Evolutionary conservation across 495 filamentous ascomycete genomes (phyloP).

Genomic region (Penicillium coprophilum): DNA sequence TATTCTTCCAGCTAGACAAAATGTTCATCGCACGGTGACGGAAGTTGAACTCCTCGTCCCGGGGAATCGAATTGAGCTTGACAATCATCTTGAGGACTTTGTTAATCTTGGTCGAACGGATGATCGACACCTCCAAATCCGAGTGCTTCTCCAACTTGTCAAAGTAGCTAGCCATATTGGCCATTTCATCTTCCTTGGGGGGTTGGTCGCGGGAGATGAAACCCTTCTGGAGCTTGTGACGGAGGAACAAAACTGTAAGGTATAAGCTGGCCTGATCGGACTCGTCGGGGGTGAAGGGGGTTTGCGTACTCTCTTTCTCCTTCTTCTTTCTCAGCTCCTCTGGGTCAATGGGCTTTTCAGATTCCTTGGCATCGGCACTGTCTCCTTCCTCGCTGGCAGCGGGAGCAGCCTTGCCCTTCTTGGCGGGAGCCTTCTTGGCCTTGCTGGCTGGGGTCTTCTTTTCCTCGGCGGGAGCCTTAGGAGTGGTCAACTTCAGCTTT

Average conservation of each 20-base stretch:
- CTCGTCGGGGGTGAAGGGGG: neutral
- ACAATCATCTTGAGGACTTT: slow-evolving; percentile 90
- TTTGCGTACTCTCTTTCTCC: slow-evolving; percentile 62
- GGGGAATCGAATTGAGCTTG: slow-evolving; percentile 76
- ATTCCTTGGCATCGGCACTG: slow-evolving; percentile 45
- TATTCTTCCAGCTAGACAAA: slow-evolving; percentile 78
- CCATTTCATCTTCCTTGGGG: slow-evolving; percentile 89
- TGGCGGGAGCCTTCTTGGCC: slow-evolving; percentile 52
- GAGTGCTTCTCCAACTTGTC: slow-evolving; percentile 73
- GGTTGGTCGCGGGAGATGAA: slow-evolving; percentile 77
- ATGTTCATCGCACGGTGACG: slow-evolving; percentile 71
- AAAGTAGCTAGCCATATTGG: slow-evolving; percentile 73
- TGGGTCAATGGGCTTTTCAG: slow-evolving; percentile 54
- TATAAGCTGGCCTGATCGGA: slow-evolving; percentile 4
- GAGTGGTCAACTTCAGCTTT: slow-evolving; percentile 54
- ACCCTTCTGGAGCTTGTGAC: slow-evolving; percentile 88
- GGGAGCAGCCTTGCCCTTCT: slow-evolving; percentile 43
- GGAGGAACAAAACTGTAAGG: slow-evolving; percentile 68
- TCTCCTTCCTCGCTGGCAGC: slow-evolving; percentile 47
- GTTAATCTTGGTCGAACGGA: slow-evolving; percentile 85
- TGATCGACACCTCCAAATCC: slow-evolving; percentile 82
- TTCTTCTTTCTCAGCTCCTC: slow-evolving; percentile 64
- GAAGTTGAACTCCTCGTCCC: slow-evolving; percentile 82
- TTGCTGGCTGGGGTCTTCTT: slow-evolving; percentile 60
- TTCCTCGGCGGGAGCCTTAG: slow-evolving; percentile 48